Base-by-base conservation (phyloP, 1,139 yeast genomes). In the Blastobotrys illinoisensis region DNA sequence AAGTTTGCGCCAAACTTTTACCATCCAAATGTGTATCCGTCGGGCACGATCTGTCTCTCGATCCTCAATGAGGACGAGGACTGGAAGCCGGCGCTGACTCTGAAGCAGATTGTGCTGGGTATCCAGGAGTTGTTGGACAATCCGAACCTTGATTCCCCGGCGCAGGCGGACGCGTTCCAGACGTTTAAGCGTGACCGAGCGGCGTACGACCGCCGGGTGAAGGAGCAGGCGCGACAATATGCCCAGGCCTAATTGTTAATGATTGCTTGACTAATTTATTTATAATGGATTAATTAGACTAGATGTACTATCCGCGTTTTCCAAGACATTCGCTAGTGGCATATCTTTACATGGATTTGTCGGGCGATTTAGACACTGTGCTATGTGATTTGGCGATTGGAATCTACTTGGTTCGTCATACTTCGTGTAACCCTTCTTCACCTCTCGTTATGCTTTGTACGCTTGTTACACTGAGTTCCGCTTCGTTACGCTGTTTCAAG, bases 1-100 rank as follows among this genome's bases (percentile, higher is more conserved):
- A 82, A 81, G 71, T 89, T 93, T 63, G 95, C 96, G 1, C 80
- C 85, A 3, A 88, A 87, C 0, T 93, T 93, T 67, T 93, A 90
- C 72, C 99, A 93, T 70, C 99, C 99, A 3, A 93, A 93, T 65
- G 95, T 93, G 5, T 93, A 93, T 64, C 99, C 99, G 1, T 87
- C 96, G 58, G 99, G 99, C 1, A 93, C 98, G 1, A 85, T 93
- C 45, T 93, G 99, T 72, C 79, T 93, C 50, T 86, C 95, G 54
- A 93, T 95, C 57, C 77, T 93, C 68, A 95, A 93, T 69, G 99
- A 93, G 70, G 95, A 86, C 52, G 96, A 91, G 70, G 99, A 89
- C 69, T 95, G 99, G 99, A 82, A 96, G 67, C 99, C 99, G 1
- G 97, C 97, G 9, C 86, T 93, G 61, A 89, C 97, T 14, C 74